A percentile compares a stretch with the other conserved stretches of the same genome.
These are phyloP conservation scores for Exobasidium rhododendri DNA, from an alignment of 1,284 basidiomycete species.

Conservation along the genomic window DNA sequence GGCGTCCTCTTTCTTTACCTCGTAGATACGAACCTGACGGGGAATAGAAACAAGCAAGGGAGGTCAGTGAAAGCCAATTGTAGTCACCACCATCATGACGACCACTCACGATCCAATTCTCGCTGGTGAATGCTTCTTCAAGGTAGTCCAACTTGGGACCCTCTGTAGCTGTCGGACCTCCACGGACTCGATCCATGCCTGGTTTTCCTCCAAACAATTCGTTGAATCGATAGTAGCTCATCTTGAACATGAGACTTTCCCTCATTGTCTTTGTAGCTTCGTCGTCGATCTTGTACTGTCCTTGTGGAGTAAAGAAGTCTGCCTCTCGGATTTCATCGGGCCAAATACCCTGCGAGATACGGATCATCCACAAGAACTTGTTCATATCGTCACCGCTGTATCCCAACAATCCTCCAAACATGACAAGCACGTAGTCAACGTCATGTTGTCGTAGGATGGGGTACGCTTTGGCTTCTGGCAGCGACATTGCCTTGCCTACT, in stretches of 20 bases:
- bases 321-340: constrained; percentile 94
- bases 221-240: constrained; percentile 53
- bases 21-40: constrained; percentile 78
- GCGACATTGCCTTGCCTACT: constrained; percentile 73
- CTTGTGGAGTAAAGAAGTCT: constrained; percentile 87
- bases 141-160: constrained; percentile 45
- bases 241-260: constrained; percentile 76
- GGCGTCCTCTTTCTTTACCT: constrained; percentile 90
- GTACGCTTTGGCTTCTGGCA: constrained; percentile 88
- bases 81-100: too few species aligned
- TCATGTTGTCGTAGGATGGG: constrained; percentile 96
- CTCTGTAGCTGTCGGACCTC: constrained; percentile 29
- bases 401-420: constrained; percentile 93
- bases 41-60: not conserved
- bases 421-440: constrained; percentile 94
- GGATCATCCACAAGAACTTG: constrained; percentile 84
- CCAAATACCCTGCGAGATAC: constrained; percentile 97
- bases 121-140: constrained; percentile 53
- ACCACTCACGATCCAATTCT: constrained; percentile 53
- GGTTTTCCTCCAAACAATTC: constrained; percentile 56
- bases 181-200: constrained; percentile 46
- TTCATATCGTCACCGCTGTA: constrained; percentile 99
- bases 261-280: constrained; percentile 84
- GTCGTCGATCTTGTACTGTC: constrained; percentile 91
- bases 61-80: constrained; percentile 13